phyloP scores from a whole-genome alignment of 345 rosid genomes.

The Moricandia arvensis region DNA sequence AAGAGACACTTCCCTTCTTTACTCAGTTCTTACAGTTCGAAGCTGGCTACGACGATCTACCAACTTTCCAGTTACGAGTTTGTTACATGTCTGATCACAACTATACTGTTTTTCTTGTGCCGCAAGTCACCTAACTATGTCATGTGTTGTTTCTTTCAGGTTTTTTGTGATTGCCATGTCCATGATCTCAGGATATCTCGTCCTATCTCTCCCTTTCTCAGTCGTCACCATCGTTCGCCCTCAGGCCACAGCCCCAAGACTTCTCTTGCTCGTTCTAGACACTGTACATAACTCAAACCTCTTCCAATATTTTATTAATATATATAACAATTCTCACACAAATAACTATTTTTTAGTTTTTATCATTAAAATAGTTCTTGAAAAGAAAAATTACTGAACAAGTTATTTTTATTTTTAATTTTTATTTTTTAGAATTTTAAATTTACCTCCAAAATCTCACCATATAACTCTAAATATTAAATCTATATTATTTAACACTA shows the following conservation, averaged over 20 bases:
- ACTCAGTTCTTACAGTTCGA: constrained; percentile 85
- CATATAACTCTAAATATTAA: too few species aligned
- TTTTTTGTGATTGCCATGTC: constrained; percentile 81
- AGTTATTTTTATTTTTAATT: too few species aligned
- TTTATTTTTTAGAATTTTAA: too few species aligned
- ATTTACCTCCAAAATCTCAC: too few species aligned
- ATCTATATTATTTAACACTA: too few species aligned
- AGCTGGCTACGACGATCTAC: constrained; percentile 85
- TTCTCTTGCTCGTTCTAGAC: constrained; percentile 68
- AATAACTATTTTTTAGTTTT: too few species aligned
- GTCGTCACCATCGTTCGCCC: constrained; percentile 75
- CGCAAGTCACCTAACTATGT: constrained; percentile 17
- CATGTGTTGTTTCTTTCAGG: constrained; percentile 41
- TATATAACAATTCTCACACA: neutral
- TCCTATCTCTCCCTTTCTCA: constrained; percentile 86
- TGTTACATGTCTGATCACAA: neutral
- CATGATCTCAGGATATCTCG: constrained; percentile 58
- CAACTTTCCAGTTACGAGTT: constrained; percentile 56
- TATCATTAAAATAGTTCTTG: too few species aligned
- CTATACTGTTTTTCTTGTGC: neutral
- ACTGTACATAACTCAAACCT: constrained; percentile 44
- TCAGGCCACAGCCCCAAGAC: constrained; percentile 57
- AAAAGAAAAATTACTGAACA: too few species aligned
- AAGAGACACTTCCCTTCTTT: constrained; percentile 83
- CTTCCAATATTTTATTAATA: neutral